phyloP scores from a whole-genome alignment of 1,284 basidiomycete genomes.

The Puccinia triticina region DNA sequence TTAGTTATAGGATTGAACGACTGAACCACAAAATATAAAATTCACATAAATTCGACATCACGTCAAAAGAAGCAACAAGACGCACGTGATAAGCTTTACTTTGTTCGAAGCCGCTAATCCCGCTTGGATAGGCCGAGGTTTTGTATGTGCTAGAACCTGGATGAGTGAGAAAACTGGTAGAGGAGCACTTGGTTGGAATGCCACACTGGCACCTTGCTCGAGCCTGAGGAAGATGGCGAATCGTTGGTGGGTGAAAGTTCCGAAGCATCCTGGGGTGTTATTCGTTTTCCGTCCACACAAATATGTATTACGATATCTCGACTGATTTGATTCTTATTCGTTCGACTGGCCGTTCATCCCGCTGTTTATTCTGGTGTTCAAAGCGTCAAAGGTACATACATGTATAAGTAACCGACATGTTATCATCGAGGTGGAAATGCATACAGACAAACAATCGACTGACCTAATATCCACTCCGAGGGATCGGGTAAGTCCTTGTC shows the following conservation, averaged over 20 bases:
- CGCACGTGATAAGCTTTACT: background rate
- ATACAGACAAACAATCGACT: too few relatives aligned
- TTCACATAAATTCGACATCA: background rate
- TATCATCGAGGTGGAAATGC: too few relatives aligned
- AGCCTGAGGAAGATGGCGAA: background rate
- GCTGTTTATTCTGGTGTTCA: background rate
- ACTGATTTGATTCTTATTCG: background rate
- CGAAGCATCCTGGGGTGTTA: conserved; percentile 2
- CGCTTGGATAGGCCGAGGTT: background rate
- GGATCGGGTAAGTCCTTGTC: too few relatives aligned
- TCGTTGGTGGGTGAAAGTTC: background rate
- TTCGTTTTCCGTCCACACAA: background rate
- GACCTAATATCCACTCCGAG: too few relatives aligned
- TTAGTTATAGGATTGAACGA: conserved; percentile 6
- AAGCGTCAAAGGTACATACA: background rate
- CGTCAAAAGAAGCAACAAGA: background rate
- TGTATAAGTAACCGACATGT: background rate
- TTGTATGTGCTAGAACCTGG: background rate
- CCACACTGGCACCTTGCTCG: conserved; percentile 4
- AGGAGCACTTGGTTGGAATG: background rate
- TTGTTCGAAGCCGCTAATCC: background rate
- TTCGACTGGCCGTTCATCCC: background rate
- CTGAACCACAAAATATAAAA: background rate
- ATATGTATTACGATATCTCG: background rate
- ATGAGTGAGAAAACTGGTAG: background rate